Evolutionary conservation across 2,329 filamentous ascomycete genomes (phyloP).

Genomic region (Didymella pomorum): DNA sequence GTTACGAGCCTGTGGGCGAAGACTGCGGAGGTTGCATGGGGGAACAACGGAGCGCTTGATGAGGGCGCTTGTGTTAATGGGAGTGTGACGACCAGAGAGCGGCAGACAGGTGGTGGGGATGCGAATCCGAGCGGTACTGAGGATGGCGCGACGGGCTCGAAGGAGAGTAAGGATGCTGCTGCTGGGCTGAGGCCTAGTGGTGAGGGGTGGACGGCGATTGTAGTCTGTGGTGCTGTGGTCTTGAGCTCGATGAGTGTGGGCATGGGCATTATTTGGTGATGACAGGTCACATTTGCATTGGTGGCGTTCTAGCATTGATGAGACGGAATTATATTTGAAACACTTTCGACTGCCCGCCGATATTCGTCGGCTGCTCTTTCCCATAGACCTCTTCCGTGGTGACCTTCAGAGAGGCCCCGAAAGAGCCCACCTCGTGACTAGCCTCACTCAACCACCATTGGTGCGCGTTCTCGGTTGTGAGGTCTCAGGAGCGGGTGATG

Average conservation of each 20-base stretch:
- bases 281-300: not conserved
- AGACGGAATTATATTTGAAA: too few species aligned
- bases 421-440: too few species aligned
- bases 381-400: too few species aligned
- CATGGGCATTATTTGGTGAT: slow-evolving; percentile 15
- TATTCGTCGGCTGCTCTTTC: too few species aligned
- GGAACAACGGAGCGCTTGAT: slow-evolving; percentile 39
- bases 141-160: slow-evolving; percentile 13
- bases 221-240: slow-evolving; percentile 24
- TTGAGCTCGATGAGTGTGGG: slow-evolving; percentile 16
- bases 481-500: too few species aligned
- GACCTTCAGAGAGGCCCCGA: too few species aligned
- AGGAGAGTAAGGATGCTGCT: slow-evolving; percentile 29
- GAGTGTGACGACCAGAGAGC: slow-evolving; percentile 36
- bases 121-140: slow-evolving; percentile 28
- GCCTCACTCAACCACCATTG: too few species aligned
- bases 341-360: too few species aligned
- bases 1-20: slow-evolving; percentile 62
- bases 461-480: too few species aligned
- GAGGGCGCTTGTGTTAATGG: slow-evolving; percentile 40
- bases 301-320: not conserved
- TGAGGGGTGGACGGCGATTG: slow-evolving; percentile 20
- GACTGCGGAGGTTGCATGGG: slow-evolving; percentile 40
- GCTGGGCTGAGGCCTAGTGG: slow-evolving; percentile 18
- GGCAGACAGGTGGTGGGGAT: slow-evolving; percentile 38